Conservation (phyloP, 2,329 filamentous ascomycete genomes). For the Calonectria naviculata region DNA sequence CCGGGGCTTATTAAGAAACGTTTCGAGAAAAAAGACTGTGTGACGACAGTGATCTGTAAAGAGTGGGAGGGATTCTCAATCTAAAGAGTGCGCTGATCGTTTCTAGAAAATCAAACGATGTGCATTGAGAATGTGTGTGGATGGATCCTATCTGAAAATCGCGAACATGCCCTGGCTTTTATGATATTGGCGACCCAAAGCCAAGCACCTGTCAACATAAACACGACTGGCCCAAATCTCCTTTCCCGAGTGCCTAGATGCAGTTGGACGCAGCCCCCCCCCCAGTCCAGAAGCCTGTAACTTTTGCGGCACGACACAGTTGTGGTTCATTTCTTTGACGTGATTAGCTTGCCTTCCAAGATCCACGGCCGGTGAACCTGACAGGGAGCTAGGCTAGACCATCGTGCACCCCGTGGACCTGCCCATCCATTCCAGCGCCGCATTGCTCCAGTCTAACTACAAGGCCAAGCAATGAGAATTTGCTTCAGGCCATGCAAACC, state of each 20-base stretch:
- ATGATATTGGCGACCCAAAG: slow-evolving; percentile 12
- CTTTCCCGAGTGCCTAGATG: slow-evolving; percentile 5
- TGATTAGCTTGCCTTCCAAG: slow-evolving; percentile 6
- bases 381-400: slow-evolving; percentile 7
- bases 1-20: background rate
- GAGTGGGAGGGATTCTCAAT: slow-evolving; percentile 4
- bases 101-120: slow-evolving; percentile 17
- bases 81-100: background rate
- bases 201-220: slow-evolving; percentile 2
- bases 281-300: background rate
- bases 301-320: background rate
- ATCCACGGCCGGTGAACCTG: slow-evolving; percentile 6
- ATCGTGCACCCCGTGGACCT: background rate
- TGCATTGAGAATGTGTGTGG: slow-evolving; percentile 3
- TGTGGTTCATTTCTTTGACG: slow-evolving; percentile 6
- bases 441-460: background rate
- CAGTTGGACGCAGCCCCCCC: background rate
- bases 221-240: background rate
- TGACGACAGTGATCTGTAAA: background rate
- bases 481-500: slow-evolving; percentile 6
- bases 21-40: background rate
- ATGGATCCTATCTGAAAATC: background rate
- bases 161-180: slow-evolving; percentile 4
- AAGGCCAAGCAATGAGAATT: background rate
- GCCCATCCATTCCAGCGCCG: background rate